Evolutionary conservation across 192 early-diverging fungal genomes (phyloP), one percentile per base, ranked within the genome.

Genomic region (Podila minutissima): DNA sequence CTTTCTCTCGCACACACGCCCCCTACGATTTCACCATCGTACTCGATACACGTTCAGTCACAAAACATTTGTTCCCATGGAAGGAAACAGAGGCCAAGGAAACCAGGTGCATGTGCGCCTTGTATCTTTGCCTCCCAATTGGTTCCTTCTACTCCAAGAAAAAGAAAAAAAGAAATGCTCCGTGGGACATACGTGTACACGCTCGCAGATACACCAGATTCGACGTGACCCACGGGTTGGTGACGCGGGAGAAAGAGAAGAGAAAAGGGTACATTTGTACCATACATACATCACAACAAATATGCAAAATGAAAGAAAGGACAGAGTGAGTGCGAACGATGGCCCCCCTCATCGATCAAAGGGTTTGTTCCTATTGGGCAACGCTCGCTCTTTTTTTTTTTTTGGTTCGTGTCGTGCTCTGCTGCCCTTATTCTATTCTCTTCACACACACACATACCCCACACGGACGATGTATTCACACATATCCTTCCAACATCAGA

Each of bases 131-230:
- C 41, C 53, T 26, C 24, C 24, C 53, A 55, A 55, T 55, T 55
- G 53, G 53, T 55, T 55, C n/a, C 15, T 9, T 55, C 53, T 24
- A 24, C 8, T 26, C 11, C 24, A 55, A 55, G 53, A 55, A 24
- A 55, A 55, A 55, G 29, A 26, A 22, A 55, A 55, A 24, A 26
- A 64, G 55, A 79, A 71, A 71, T 69, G 75, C 17, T 68, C 48
- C 64, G 29, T 48, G 49, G 26, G 46, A 66, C 62, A 64, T 37
- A 3, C 35, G 1, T 37, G 35, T 64, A 64, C 37, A 15, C 41
- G 26, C 26, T 26, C 38, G n/a, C 62, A 63, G n/a, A 63, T 63
- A 63, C 51, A 61, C 37, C 4, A 32, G 51, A 67, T 59, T 46
- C 41, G 41, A 46, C 12, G 13, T 46, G 41, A 46, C 41, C 41